Evolutionary conservation across 1,284 basidiomycete genomes (phyloP), one percentile per base, ranked within the genome.

Genomic region (Naganishia sp.): DNA sequence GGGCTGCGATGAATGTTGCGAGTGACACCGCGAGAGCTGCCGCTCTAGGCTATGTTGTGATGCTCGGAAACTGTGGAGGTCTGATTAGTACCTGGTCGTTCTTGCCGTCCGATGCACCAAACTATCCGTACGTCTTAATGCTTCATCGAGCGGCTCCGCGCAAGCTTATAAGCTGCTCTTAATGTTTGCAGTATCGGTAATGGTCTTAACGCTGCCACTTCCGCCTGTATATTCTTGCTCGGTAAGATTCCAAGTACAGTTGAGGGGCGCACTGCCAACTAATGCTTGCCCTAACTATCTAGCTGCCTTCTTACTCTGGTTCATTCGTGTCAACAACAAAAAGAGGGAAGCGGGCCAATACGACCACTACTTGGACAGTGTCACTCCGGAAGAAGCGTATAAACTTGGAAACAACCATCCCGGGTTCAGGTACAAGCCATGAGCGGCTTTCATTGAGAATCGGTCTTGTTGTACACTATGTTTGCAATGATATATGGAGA

Each of bases 51-150:
- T 54, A 55, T 31, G 67, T 65, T 10, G 63, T 64, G 2, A 65
- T 65, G 63, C 39, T 65, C 42, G 67, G 67, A 39, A 68, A 68
- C 36, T 65, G 71, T 21, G 72, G 72, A 23, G 69, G 70, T 11
- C 57, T 73, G 3, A 70, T 73, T 53, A 65, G 63, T 25, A 73
- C 72, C 21, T 73, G 72, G 72, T 70, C 69, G 15, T 70, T 65
- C 31, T 56, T 73, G 9, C 70, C 70, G 1, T 25, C 23, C 11
- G 72, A 73, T 52, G 54, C n/a, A 0, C 72, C 72, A 0, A 67
- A 70, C 49, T 72, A 66, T 61, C 67, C 53, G 69, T 70, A 36
- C 57, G 69, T 46, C 21, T 9, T 7, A 13, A 10, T 10, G 36
- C 36, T 13, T 2, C 36, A 10, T 39, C 36, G 36, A 39, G 7